Conservation (phyloP, 257 asterid species). For the Handroanthus guayacan region DNA sequence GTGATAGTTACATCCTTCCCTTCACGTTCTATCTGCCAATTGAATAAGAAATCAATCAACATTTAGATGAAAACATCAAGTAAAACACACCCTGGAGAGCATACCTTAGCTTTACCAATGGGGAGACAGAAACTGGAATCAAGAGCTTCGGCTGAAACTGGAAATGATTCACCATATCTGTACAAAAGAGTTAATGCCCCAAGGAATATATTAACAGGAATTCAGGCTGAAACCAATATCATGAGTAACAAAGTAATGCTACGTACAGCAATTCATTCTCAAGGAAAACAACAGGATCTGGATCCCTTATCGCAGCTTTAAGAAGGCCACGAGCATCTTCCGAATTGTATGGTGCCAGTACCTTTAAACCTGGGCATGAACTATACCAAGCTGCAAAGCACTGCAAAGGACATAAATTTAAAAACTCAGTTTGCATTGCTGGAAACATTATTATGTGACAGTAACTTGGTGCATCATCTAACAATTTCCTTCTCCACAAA, state of each 20-base stretch:
- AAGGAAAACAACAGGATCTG: slow-evolving; percentile 88
- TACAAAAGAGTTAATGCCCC: slow-evolving; percentile 29
- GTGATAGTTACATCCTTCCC: slow-evolving; percentile 84
- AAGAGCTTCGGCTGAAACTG: slow-evolving; percentile 77
- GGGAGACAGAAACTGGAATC: slow-evolving; percentile 88
- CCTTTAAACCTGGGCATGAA: slow-evolving; percentile 85
- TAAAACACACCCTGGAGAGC: not conserved
- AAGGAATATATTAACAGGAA: slow-evolving; percentile 1
- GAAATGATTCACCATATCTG: slow-evolving; percentile 90
- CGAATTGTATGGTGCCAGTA: slow-evolving; percentile 81
- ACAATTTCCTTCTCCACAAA: slow-evolving; percentile 24
- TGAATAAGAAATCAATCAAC: slow-evolving; percentile 23
- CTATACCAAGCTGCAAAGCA: slow-evolving; percentile 94
- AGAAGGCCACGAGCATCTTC: slow-evolving; percentile 97
- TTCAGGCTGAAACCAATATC: slow-evolving; percentile 8
- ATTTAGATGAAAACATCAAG: slow-evolving; percentile 15
- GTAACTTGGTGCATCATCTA: not conserved
- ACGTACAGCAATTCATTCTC: slow-evolving; percentile 90
- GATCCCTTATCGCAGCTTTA: slow-evolving; percentile 96
- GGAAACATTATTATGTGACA: not conserved
- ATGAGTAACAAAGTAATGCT: not conserved
- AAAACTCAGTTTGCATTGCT: slow-evolving; percentile 16
- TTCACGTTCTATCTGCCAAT: slow-evolving; percentile 73
- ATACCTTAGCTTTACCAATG: slow-evolving; percentile 93
- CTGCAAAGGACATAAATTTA: slow-evolving; percentile 47